Conservation (phyloP, 2,329 filamentous ascomycete genomes). For the Dendrostoma leiphaemia region DNA sequence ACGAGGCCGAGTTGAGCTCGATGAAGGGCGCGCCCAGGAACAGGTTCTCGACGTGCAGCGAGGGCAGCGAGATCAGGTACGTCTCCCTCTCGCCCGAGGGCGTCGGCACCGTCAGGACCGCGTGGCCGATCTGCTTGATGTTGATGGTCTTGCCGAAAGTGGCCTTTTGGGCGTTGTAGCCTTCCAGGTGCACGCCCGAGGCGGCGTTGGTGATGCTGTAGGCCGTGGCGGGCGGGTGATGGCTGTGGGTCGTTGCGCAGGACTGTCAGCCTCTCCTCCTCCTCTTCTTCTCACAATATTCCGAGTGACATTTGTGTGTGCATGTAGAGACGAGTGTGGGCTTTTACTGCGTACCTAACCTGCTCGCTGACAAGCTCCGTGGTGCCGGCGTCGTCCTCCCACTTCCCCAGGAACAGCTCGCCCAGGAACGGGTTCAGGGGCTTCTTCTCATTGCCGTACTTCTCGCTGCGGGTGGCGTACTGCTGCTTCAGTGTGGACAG, state of each 20-base stretch:
- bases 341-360: slow-evolving; percentile 60
- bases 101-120: slow-evolving; percentile 70
- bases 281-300: not conserved
- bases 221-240: slow-evolving; percentile 92
- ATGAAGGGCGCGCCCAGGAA: slow-evolving; percentile 85
- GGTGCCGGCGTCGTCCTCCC: slow-evolving; percentile 78
- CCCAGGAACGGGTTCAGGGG: slow-evolving; percentile 94
- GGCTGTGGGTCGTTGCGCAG: slow-evolving; percentile 43
- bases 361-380: slow-evolving; percentile 91
- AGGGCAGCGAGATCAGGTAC: slow-evolving; percentile 88
- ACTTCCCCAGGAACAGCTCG: slow-evolving; percentile 89
- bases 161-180: slow-evolving; percentile 95
- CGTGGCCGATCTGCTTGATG: slow-evolving; percentile 92
- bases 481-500: slow-evolving; percentile 89
- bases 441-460: slow-evolving; percentile 91
- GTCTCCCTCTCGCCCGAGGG: slow-evolving; percentile 52
- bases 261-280: not conserved
- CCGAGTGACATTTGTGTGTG: no score
- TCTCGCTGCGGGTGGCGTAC: slow-evolving; percentile 70
- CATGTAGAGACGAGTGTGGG: no score
- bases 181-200: slow-evolving; percentile 75
- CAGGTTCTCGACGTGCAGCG: slow-evolving; percentile 89
- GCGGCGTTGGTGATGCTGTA: slow-evolving; percentile 89
- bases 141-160: slow-evolving; percentile 93
- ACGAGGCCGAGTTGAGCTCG: slow-evolving; percentile 81